A percentile compares a stretch with the other conserved stretches of the same genome.
Conservation (phyloP, 2,329 filamentous ascomycete species). For the Aspergillus hortae region DNA sequence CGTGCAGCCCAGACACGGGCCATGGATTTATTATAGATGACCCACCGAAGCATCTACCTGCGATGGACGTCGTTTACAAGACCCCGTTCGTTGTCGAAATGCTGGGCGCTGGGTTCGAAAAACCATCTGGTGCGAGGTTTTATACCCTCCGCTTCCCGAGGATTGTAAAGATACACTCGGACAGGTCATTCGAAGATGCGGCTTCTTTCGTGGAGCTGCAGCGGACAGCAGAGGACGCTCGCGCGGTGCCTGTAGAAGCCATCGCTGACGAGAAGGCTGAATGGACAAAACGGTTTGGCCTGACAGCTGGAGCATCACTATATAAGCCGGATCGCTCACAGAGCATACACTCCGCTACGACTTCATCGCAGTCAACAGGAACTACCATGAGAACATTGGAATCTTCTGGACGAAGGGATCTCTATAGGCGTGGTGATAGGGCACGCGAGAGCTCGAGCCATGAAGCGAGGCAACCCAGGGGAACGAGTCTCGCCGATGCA, state of each 20-base stretch:
- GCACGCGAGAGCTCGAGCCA: background rate
- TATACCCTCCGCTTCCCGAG: slow-evolving; percentile 74
- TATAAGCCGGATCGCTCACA: slow-evolving; percentile 25
- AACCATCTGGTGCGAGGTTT: slow-evolving; percentile 63
- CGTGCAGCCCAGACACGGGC: slow-evolving; percentile 34
- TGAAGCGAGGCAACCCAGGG: background rate
- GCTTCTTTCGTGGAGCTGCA: slow-evolving; percentile 69
- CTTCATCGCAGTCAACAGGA: slow-evolving; percentile 8
- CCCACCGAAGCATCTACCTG: slow-evolving; percentile 36
- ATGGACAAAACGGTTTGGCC: slow-evolving; percentile 62
- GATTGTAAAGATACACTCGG: slow-evolving; percentile 72
- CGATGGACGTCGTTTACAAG: slow-evolving; percentile 55
- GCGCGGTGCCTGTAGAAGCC: slow-evolving; percentile 47
- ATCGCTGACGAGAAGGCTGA: slow-evolving; percentile 58
- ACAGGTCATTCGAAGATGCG: slow-evolving; percentile 66
- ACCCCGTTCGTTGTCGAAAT: slow-evolving; percentile 75
- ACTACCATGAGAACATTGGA: background rate
- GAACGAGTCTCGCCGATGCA: background rate
- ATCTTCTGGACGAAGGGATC: background rate
- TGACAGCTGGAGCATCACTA: slow-evolving; percentile 40
- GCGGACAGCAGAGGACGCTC: slow-evolving; percentile 58
- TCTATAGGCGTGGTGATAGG: background rate
- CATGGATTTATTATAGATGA: slow-evolving; percentile 46
- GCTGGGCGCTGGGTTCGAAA: slow-evolving; percentile 75
- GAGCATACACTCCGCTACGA: slow-evolving; percentile 18